A percentile compares a stretch with the other conserved stretches of the same genome.
Evolutionary conservation across 441 rosid genomes (phyloP).

Genomic region (Kokia cookei): DNA sequence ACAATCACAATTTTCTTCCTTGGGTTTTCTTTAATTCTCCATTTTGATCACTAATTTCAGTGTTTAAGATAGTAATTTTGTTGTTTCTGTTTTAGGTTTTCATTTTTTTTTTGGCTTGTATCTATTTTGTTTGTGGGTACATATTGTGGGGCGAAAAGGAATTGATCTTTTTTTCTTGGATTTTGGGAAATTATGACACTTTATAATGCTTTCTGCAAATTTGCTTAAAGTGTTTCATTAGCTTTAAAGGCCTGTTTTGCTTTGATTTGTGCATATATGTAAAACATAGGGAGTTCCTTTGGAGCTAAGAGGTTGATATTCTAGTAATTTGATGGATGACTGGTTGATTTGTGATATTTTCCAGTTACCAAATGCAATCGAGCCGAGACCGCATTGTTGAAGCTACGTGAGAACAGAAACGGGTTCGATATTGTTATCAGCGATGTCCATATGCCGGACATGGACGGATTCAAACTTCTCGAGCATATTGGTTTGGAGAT

Average conservation of each 20-base stretch:
- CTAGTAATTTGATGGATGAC: slow-evolving; percentile 10
- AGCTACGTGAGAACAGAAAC: slow-evolving; percentile 59
- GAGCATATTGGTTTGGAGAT: slow-evolving; percentile 80
- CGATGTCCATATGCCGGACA: slow-evolving; percentile 97
- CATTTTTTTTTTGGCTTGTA: not conserved
- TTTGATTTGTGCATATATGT: not conserved
- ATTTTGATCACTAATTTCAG: not conserved
- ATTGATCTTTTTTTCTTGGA: slow-evolving; percentile 2
- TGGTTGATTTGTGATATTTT: slow-evolving; percentile 9
- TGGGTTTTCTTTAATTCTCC: not conserved
- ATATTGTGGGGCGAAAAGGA: not conserved
- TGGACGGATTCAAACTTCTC: slow-evolving; percentile 93
- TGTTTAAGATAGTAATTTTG: not conserved
- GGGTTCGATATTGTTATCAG: slow-evolving; percentile 85
- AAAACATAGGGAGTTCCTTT: not conserved
- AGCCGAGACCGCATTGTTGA: slow-evolving; percentile 67
- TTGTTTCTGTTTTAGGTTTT: not conserved
- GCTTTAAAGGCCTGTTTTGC: slow-evolving; percentile 11
- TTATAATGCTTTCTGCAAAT: not conserved
- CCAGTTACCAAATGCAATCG: slow-evolving; percentile 83
- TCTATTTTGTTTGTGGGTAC: slow-evolving; percentile 10
- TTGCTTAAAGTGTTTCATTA: not conserved
- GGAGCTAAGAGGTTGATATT: not conserved
- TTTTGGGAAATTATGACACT: slow-evolving; percentile 9
- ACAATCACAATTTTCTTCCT: not conserved